Evolutionary conservation across 108 stramenopile species (phyloP).

Genomic region (Cyclotella baltica): DNA sequence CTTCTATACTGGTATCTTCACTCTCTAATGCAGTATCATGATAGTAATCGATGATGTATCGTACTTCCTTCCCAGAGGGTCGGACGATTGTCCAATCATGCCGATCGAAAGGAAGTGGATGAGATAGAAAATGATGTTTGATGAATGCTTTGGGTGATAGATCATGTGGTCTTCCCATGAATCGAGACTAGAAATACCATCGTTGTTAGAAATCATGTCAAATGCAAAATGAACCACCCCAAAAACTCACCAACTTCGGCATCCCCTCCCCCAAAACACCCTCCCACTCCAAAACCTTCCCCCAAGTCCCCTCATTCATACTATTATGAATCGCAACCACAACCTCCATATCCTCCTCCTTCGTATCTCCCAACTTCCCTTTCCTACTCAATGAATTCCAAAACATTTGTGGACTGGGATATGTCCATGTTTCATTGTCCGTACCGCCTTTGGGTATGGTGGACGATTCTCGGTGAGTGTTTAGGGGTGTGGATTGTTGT

Average conservation of each 20-base stretch:
- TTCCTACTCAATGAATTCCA: conserved; percentile 97
- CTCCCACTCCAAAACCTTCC: conserved; percentile 96
- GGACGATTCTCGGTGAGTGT: conserved; percentile 84
- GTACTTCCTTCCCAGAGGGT: conserved; percentile 80
- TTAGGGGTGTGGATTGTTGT: conserved; percentile 64
- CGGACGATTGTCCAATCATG: conserved; percentile 98
- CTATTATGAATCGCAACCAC: conserved; percentile 99
- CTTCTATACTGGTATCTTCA: conserved; percentile 51
- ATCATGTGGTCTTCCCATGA: conserved; percentile 94
- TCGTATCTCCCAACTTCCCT: conserved; percentile 87
- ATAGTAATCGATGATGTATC: conserved; percentile 99
- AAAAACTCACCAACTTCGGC: conserved; percentile 17
- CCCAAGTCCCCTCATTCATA: conserved; percentile 99
- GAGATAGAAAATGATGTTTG: conserved; percentile 86
- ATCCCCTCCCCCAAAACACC: conserved; percentile 44
- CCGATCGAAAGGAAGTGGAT: conserved; percentile 97
- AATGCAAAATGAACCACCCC: background rate
- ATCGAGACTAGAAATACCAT: conserved; percentile 80
- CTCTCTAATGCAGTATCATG: conserved; percentile 83
- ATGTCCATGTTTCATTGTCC: conserved; percentile 88
- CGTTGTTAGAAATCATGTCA: too few species aligned
- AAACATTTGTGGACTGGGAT: conserved; percentile 98
- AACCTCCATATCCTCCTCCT: conserved; percentile 84
- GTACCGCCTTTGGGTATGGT: conserved; percentile 91
- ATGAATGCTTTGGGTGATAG: conserved; percentile 92